These are phyloP conservation scores for Perkinsus marinus DNA, from an alignment of 169 alveolate genomes.

Conservation along the genomic window DNA sequence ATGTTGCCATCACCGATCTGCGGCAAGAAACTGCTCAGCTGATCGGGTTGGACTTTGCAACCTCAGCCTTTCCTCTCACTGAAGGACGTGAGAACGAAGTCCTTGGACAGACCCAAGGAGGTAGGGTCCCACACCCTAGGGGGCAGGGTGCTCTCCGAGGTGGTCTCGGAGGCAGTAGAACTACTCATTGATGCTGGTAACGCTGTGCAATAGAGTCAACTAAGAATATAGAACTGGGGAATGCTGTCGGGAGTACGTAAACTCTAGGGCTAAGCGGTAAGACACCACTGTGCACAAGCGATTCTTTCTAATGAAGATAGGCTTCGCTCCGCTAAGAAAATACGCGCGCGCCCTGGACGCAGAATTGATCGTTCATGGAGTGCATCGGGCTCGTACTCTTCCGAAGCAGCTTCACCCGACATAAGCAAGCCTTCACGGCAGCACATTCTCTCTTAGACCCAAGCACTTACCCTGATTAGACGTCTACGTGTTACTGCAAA, in stretches of 20 bases:
- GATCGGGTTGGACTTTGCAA: conserved; percentile 47
- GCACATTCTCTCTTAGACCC: too few relatives aligned
- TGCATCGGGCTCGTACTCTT: too few relatives aligned
- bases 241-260: too few relatives aligned
- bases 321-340: background rate
- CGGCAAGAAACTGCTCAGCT: conserved; percentile 34
- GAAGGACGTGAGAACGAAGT: conserved; percentile 33
- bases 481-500: too few relatives aligned
- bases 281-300: too few relatives aligned
- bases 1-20: conserved; percentile 29
- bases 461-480: too few relatives aligned
- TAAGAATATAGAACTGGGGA: too few relatives aligned
- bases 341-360: background rate
- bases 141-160: background rate
- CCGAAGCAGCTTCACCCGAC: too few relatives aligned
- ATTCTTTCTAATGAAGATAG: background rate
- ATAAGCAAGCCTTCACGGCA: too few relatives aligned
- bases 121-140: background rate
- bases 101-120: conserved; percentile 25
- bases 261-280: too few relatives aligned
- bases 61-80: conserved; percentile 58
- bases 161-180: background rate
- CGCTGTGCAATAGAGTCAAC: background rate
- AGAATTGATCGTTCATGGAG: background rate
- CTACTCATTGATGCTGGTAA: background rate